These are phyloP conservation scores for Dactylis glomerata DNA, from an alignment of 176 grass and related monocot genomes.

Conservation along the genomic window DNA sequence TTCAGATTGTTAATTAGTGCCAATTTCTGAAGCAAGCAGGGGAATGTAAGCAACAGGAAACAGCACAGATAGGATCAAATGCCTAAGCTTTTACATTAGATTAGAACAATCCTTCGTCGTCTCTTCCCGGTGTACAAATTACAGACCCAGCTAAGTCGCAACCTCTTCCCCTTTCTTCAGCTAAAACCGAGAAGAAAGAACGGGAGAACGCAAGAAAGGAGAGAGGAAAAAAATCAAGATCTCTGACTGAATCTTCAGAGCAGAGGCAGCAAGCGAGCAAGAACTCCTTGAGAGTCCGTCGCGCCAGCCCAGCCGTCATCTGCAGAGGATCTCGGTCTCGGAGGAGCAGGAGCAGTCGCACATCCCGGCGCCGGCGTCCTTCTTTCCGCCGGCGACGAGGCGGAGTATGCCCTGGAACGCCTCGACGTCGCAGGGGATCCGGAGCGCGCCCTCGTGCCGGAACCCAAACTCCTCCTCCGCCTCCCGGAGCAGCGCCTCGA, in stretches of 20 bases:
- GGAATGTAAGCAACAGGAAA: neutral
- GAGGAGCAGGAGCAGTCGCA: slow-evolving; percentile 52
- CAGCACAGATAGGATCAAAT: slow-evolving; percentile 1
- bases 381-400: slow-evolving; percentile 47
- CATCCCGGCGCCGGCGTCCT: slow-evolving; percentile 37
- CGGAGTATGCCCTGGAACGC: slow-evolving; percentile 66
- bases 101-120: slow-evolving; percentile 26
- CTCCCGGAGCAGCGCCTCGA: slow-evolving; percentile 70
- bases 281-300: too few relatives aligned
- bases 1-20: neutral
- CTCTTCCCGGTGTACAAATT: slow-evolving; percentile 33
- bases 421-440: slow-evolving; percentile 77
- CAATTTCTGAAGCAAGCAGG: neutral
- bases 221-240: slow-evolving; percentile 23
- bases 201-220: slow-evolving; percentile 43
- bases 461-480: slow-evolving; percentile 96
- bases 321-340: slow-evolving; percentile 70
- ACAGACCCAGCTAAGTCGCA: slow-evolving; percentile 25
- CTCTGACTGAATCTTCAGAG: neutral
- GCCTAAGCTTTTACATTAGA: slow-evolving; percentile 11
- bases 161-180: slow-evolving; percentile 54
- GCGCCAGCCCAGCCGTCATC: slow-evolving; percentile 20
- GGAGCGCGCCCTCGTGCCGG: slow-evolving; percentile 72
- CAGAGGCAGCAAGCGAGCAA: too few relatives aligned
- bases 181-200: slow-evolving; percentile 52